Evolutionary conservation across 2,329 filamentous ascomycete genomes (phyloP).

Genomic region (Orbilia quercus): DNA sequence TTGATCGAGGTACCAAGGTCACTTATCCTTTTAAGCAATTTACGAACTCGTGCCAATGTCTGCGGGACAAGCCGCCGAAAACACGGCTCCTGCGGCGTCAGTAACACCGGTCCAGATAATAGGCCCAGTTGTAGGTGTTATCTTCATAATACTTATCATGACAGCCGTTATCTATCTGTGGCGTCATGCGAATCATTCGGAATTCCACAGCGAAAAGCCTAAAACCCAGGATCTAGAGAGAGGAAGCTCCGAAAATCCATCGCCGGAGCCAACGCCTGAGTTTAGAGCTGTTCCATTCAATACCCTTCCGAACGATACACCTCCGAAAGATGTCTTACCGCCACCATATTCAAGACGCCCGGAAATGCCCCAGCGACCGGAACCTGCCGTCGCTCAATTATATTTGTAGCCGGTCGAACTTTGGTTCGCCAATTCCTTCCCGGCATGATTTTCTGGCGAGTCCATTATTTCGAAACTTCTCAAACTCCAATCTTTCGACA

Average conservation of each 20-base stretch:
- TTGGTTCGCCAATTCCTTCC: background rate
- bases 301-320: slow-evolving; percentile 20
- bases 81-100: slow-evolving; percentile 1
- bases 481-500: too few species aligned
- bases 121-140: slow-evolving; percentile 31
- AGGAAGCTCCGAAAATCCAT: background rate
- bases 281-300: slow-evolving; percentile 32
- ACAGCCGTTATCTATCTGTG: slow-evolving; percentile 31
- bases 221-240: slow-evolving; percentile 19
- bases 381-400: slow-evolving; percentile 47
- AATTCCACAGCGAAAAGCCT: slow-evolving; percentile 30
- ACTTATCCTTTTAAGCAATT: too few species aligned
- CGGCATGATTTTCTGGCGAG: background rate
- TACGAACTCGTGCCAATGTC: too few species aligned
- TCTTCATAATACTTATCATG: slow-evolving; percentile 32
- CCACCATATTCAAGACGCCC: slow-evolving; percentile 42
- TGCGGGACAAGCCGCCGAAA: background rate
- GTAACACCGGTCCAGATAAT: slow-evolving; percentile 13
- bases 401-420: background rate
- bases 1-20: too few species aligned
- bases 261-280: background rate
- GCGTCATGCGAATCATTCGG: slow-evolving; percentile 35
- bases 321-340: slow-evolving; percentile 9
- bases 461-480: background rate
- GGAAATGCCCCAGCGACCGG: slow-evolving; percentile 17